phyloP scores from a whole-genome alignment of 2,329 filamentous ascomycete genomes.

The Meredithiella fracta region DNA sequence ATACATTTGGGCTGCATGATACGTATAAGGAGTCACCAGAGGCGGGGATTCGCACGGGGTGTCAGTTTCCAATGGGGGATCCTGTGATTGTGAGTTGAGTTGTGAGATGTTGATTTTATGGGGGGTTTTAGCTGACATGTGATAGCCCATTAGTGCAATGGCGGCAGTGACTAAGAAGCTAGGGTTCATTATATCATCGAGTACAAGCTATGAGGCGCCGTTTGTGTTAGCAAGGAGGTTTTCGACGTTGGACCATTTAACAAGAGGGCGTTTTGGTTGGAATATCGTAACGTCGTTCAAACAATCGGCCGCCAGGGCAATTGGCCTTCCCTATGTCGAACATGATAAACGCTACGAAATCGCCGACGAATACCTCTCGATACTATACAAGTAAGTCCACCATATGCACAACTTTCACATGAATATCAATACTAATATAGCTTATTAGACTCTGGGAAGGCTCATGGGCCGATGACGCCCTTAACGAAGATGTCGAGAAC shows the following conservation, averaged over 20 bases:
- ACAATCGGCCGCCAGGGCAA: constrained; percentile 47
- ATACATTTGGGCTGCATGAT: constrained; percentile 53
- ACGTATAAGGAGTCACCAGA: constrained; percentile 44
- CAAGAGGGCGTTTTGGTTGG: constrained; percentile 36
- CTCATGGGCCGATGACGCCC: constrained; percentile 45
- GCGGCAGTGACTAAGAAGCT: constrained; percentile 49
- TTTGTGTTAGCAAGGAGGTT: constrained; percentile 50
- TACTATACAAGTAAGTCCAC: constrained; percentile 36
- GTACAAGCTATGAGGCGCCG: constrained; percentile 53
- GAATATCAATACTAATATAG: not conserved
- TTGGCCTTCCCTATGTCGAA: constrained; percentile 37
- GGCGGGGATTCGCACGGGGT: constrained; percentile 43
- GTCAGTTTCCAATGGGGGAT: constrained; percentile 58
- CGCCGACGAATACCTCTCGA: constrained; percentile 42
- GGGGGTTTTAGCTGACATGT: no score
- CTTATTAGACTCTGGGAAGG: constrained; percentile 20
- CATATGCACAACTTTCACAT: not conserved
- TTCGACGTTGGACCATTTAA: constrained; percentile 50
- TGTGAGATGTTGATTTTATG: no score
- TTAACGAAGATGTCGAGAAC: constrained; percentile 35
- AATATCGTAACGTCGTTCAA: constrained; percentile 52
- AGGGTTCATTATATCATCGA: constrained; percentile 51
- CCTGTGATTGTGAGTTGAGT: constrained; percentile 26
- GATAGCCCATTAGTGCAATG: constrained; percentile 46
- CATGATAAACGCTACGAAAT: constrained; percentile 37